Base-by-base conservation (phyloP, 2,329 filamentous ascomycete species). In the Lecanoromycetidae sp. region DNA sequence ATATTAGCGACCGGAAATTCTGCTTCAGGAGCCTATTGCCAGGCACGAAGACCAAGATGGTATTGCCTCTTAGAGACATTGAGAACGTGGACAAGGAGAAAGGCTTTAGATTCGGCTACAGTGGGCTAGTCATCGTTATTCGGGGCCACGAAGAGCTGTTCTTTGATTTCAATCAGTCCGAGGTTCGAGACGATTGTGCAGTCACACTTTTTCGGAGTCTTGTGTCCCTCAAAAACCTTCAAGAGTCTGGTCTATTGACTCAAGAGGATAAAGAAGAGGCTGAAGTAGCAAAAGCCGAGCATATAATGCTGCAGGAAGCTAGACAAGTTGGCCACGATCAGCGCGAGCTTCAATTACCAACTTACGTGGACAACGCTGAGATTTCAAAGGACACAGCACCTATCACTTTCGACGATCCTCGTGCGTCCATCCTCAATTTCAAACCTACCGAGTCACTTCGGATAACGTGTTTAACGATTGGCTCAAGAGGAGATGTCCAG, bases 41-140 rank as follows among this genome's bases (percentile, higher is more conserved):
- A 1, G 88, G 87, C 1, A 94, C 87, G 3, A 79, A 87, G 47
- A 95, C 90, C 0, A 96, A 95, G 66, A 71, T 96, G 55, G 88
- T 96, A 45, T 72, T 96, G 0, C 90, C 91, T 0, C 72, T 96
- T 45, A 87, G 80, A 57, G 88, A 96, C 57, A 82, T 96, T 41
- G 86, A 95, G 62, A 96, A 87, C 52, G 86, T 87, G 5, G 81
- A 90, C 57, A 95, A 94, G 65, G 88, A 95, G 63, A 94, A 91
- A 58, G 90, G 91, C 0, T 96, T 95, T 60, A 79, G 88, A 1
- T 84, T 94, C 57, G 86, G 87, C 5, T 95, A 94, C 57, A 83
- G 86, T 17, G 91, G 88, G 4, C 74, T 98, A 33, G 87, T 94
- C 0, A 71, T 96, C n/a, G 84, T 94, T 4, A 93, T 98, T 54